phyloP scores from a whole-genome alignment of 345 rosid species.

The Citrus hindsii region DNA sequence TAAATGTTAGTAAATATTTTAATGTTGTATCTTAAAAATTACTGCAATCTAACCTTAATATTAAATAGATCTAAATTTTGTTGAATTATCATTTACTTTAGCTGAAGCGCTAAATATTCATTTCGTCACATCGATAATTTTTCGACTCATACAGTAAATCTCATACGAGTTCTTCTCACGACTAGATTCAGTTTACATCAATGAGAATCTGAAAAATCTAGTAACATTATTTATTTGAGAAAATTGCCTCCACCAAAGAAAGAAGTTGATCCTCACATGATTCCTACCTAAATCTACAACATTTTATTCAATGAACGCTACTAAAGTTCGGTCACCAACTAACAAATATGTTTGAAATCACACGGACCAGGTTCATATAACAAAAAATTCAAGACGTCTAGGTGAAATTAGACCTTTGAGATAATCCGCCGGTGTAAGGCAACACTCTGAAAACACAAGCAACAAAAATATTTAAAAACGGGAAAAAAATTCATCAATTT shows the following conservation, averaged over 20 bases:
- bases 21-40: no score
- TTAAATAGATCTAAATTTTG: no score
- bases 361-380: no score
- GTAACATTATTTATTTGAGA: neutral
- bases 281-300: neutral
- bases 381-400: neutral
- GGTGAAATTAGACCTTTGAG: neutral
- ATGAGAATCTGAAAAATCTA: neutral
- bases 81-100: no score
- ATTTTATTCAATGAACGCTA: no score
- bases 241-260: neutral
- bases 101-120: no score
- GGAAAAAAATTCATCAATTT: neutral
- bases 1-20: no score
- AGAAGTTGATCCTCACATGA: no score
- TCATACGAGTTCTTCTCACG: neutral
- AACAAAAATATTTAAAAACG: neutral
- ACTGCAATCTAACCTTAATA: no score
- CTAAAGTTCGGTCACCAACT: neutral
- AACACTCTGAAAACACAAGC: neutral
- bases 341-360: neutral
- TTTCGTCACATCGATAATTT: no score
- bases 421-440: neutral
- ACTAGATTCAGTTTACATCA: neutral
- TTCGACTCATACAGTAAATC: neutral